Conservation (phyloP, 768 basidiomycete species). For the Pulveroboletus ravenelii region DNA sequence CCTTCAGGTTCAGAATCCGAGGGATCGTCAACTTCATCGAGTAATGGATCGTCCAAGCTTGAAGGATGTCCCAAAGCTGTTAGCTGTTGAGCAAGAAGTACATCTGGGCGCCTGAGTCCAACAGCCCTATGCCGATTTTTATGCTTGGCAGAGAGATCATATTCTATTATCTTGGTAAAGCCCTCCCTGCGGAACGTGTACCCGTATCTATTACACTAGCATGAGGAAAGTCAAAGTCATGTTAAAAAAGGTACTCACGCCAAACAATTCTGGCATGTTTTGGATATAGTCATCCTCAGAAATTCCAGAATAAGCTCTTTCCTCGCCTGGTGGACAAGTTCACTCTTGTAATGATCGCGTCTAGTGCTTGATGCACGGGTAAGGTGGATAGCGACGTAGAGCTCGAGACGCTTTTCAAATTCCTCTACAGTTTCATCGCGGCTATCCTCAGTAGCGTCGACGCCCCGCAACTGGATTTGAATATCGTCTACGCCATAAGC, state of each 20-base stretch:
- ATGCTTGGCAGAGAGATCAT: conserved; percentile 78
- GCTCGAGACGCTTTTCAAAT: conserved; percentile 57
- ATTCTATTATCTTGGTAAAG: conserved; percentile 90
- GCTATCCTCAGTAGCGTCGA: conserved; percentile 36
- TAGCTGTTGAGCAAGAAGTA: conserved; percentile 50
- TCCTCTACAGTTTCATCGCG: conserved; percentile 56
- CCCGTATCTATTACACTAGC: conserved; percentile 45
- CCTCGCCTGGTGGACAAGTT: conserved; percentile 79
- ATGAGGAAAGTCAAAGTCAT: conserved; percentile 3
- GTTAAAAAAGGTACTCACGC: conserved; percentile 54
- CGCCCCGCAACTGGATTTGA: conserved; percentile 36
- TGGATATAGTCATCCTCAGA: conserved; percentile 58
- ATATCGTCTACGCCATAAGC: conserved; percentile 74
- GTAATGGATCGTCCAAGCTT: conserved; percentile 23
- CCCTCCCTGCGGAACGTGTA: conserved; percentile 95
- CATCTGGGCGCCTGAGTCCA: conserved; percentile 67
- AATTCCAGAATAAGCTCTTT: conserved; percentile 83
- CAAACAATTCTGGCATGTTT: conserved; percentile 80
- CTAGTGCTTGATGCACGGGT: conserved; percentile 45
- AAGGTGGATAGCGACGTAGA: conserved; percentile 57
- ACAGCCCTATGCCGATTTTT: conserved; percentile 53
- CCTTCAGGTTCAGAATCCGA: conserved; percentile 47
- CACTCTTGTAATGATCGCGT: conserved; percentile 87
- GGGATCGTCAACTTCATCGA: conserved; percentile 45
- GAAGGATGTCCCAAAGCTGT: conserved; percentile 21